These are phyloP conservation scores for Picea sitchensis DNA, from an alignment of 75 land plant genomes.

Conservation along the genomic window DNA sequence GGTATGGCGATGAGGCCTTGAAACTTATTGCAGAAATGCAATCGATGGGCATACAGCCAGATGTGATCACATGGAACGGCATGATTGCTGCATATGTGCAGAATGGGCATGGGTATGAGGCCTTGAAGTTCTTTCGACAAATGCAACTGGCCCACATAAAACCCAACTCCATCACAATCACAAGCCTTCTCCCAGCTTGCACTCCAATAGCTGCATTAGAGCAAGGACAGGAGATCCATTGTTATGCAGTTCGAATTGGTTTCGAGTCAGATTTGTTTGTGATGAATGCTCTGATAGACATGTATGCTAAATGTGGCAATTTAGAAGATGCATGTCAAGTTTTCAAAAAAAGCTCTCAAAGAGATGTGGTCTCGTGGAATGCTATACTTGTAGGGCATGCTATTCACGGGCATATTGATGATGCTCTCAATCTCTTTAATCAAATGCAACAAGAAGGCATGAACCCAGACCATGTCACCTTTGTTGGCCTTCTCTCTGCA, in stretches of 20 bases:
- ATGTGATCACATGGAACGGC: constrained; percentile 49
- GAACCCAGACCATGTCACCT: too few species aligned
- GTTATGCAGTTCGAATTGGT: constrained; percentile 40
- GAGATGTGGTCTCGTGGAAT: constrained; percentile 16
- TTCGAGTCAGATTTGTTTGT: constrained; percentile 13
- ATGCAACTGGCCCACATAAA: constrained; percentile 40
- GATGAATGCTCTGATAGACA: constrained; percentile 10
- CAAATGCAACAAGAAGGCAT: constrained; percentile 7
- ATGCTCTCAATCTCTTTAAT: constrained; percentile 15
- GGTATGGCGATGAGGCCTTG: constrained; percentile 52
- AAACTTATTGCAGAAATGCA: constrained; percentile 49
- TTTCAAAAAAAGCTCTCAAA: background rate
- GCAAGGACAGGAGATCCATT: constrained; percentile 47
- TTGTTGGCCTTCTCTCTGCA: too few species aligned
- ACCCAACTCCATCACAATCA: constrained; percentile 30
- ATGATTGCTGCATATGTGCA: constrained; percentile 56
- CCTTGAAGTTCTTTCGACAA: constrained; percentile 38
- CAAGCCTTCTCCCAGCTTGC: constrained; percentile 42
- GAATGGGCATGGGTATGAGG: constrained; percentile 28
- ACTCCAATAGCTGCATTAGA: constrained; percentile 60
- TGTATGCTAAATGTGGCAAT: constrained; percentile 20
- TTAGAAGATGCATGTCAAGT: constrained; percentile 5
- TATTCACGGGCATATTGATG: constrained; percentile 7
- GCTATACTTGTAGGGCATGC: constrained; percentile 16
- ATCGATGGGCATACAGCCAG: constrained; percentile 22